phyloP scores from a whole-genome alignment of 1,284 basidiomycete species.

The Heterobasidion irregulare region DNA sequence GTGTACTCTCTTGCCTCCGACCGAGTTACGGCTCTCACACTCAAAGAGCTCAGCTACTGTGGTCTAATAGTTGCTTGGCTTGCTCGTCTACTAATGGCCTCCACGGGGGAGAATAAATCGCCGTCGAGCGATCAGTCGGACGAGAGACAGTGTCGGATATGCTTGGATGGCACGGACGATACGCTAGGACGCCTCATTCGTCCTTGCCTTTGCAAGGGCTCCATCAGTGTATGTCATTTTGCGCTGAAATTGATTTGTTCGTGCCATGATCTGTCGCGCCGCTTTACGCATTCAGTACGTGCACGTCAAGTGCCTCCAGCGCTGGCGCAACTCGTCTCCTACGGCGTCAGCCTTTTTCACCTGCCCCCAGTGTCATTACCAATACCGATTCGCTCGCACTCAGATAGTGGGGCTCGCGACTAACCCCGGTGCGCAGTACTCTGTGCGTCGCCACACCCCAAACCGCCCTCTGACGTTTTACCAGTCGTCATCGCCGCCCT shows the following conservation, averaged over 20 bases:
- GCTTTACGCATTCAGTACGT: slow-evolving; percentile 43
- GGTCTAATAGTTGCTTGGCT: no score
- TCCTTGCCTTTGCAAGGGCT: slow-evolving; percentile 71
- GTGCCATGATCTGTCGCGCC: background rate
- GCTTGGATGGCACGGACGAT: slow-evolving; percentile 55
- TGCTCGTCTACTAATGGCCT: no score
- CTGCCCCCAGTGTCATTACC: slow-evolving; percentile 71
- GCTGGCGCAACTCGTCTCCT: slow-evolving; percentile 58
- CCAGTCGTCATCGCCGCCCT: slow-evolving; percentile 59
- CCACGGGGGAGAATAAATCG: background rate
- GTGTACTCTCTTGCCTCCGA: no score
- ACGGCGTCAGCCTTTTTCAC: slow-evolving; percentile 52
- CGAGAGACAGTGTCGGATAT: slow-evolving; percentile 67
- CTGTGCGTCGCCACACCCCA: background rate
- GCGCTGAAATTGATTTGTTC: background rate
- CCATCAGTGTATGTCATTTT: slow-evolving; percentile 56
- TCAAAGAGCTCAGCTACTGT: no score
- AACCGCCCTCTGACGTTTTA: slow-evolving; percentile 1
- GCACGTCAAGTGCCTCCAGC: slow-evolving; percentile 67
- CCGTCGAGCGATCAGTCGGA: slow-evolving; percentile 12
- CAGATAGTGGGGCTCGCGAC: slow-evolving; percentile 60
- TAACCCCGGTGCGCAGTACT: slow-evolving; percentile 47
- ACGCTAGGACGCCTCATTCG: slow-evolving; percentile 63
- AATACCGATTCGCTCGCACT: slow-evolving; percentile 66
- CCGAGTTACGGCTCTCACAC: no score